phyloP scores from a whole-genome alignment of 2,329 filamentous ascomycete genomes.

The Orbilia blumenaviensis region DNA sequence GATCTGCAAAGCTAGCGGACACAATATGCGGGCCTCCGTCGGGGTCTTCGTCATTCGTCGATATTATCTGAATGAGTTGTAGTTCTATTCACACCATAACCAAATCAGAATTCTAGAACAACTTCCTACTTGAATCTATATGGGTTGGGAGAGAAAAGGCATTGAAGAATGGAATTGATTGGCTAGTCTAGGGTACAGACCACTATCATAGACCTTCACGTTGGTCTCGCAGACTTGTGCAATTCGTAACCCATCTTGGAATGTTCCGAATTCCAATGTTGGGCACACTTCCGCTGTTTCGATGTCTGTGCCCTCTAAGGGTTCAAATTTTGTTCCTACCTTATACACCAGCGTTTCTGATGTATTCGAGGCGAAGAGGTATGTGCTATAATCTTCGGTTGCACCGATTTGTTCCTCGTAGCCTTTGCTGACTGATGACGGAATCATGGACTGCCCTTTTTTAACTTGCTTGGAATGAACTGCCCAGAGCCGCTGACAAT shows the following conservation, averaged over 20 bases:
- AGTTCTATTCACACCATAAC: conserved; percentile 69
- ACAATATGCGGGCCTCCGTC: conserved; percentile 80
- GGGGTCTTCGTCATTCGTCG: conserved; percentile 89
- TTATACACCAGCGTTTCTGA: conserved; percentile 62
- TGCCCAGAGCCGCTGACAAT: conserved; percentile 82
- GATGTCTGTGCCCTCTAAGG: conserved; percentile 84
- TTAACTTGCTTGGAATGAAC: conserved; percentile 73
- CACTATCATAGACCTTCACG: conserved; percentile 87
- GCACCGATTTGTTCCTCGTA: conserved; percentile 58
- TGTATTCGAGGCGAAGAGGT: conserved; percentile 80
- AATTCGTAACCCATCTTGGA: conserved; percentile 81
- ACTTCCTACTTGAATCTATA: conserved; percentile 56
- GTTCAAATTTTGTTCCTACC: conserved; percentile 77
- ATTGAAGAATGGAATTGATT: conserved; percentile 52
- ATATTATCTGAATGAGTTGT: conserved; percentile 86
- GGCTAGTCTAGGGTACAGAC: conserved; percentile 66
- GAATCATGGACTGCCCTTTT: conserved; percentile 57
- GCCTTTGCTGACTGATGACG: conserved; percentile 54
- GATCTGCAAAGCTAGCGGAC: conserved; percentile 84
- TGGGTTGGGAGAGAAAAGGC: conserved; percentile 28
- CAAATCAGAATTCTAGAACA: conserved; percentile 58
- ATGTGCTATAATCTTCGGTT: conserved; percentile 75
- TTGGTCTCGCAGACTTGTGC: conserved; percentile 89
- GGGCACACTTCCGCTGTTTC: conserved; percentile 74
- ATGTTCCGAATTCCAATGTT: conserved; percentile 83